Evolutionary conservation across 2,329 filamentous ascomycete species (phyloP).

Genomic region (Zasmidium angulare): DNA sequence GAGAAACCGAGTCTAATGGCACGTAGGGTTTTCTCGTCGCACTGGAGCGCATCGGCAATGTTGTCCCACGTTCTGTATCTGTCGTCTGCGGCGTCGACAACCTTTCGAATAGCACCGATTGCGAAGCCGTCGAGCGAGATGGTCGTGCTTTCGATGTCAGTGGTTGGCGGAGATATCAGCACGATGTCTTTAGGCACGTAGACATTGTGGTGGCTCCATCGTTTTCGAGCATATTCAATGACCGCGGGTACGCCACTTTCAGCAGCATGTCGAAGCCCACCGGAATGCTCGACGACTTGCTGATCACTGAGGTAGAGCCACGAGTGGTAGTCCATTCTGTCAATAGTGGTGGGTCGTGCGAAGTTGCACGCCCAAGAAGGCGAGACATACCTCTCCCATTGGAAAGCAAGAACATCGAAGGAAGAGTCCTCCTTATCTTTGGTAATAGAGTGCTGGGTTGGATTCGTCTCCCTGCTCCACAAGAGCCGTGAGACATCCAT

Average conservation of each 20-base stretch:
- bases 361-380: neutral
- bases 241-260: no score
- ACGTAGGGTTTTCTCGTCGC: neutral
- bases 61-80: neutral
- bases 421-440: slow-evolving; percentile 1
- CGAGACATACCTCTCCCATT: neutral
- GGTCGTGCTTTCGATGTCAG: neutral
- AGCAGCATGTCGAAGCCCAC: no score
- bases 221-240: no score
- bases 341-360: neutral
- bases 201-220: no score
- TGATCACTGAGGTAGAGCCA: no score
- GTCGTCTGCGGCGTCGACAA: neutral
- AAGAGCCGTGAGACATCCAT: neutral
- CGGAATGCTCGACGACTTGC: no score
- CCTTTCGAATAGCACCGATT: neutral
- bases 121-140: neutral
- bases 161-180: no score
- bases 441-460: neutral
- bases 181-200: no score
- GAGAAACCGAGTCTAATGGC: neutral
- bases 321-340: neutral
- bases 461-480: neutral
- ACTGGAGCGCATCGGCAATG: neutral
- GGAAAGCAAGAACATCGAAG: neutral